Base-by-base conservation (phyloP, 306 rosid genomes). In the Lathyrus tuberosus region DNA sequence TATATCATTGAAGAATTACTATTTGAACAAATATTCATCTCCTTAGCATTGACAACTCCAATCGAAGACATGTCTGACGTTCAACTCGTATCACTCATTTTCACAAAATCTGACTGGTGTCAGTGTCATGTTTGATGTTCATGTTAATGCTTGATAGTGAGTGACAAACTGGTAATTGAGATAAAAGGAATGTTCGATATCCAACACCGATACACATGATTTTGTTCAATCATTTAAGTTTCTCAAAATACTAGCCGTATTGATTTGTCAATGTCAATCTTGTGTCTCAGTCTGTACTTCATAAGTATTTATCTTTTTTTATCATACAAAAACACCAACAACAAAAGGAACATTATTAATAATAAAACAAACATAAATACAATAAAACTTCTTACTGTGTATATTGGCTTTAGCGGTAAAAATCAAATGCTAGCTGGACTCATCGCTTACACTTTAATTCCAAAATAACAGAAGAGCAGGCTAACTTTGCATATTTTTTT, bases 401-500 rank as follows among this genome's bases (percentile, higher is more conserved):
- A 40, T 38, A 65, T 68, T 72, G 74, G 70, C 62, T 77, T 46
- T 60, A 13, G 67, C 67, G 63, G 74, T 42, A 37, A 38, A 71
- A 43, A 65, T 75, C 83, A 71, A 60, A 82, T 69, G 84, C 80
- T 18, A 18, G 68, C 68, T 70, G 83, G 49, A 69, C 35, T 66
- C 80, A 76, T 71, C 63, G 76, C 81, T 77, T 47, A 67, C 74
- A 52, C 75, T 64, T 44, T 56, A 74, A 65, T 62, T 62, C 59
- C 84, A 76, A 60, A 51, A 43, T 78, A 67, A 60, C 56, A 64
- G 67, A 66, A 73, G 64, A 64, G 71, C 59, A 72, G 73, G 83
- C 68, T 68, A 74, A 69, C 67, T 74, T 72, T 66, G 75, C 82
- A 72, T 83, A 80, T 73, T 72, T 80, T 80, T 78, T 76, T 54